These are phyloP conservation scores for Ogataea parapolymorpha DNA, from an alignment of 805 yeast genomes.

Conservation along the genomic window DNA sequence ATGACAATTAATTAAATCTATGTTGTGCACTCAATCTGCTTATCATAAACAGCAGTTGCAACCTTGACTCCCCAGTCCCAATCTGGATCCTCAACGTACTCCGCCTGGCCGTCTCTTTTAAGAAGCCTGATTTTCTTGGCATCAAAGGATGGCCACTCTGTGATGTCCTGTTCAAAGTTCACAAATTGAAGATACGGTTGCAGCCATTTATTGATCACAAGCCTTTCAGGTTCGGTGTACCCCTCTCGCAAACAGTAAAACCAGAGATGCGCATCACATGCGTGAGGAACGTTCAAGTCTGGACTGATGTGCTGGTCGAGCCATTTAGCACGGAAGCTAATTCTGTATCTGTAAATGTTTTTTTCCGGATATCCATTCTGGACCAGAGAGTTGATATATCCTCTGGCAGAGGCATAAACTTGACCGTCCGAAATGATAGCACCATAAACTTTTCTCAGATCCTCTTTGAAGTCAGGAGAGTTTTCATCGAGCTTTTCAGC, in stretches of 20 bases:
- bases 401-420: conserved; percentile 38
- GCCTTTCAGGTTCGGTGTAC: conserved; percentile 28
- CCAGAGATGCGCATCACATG: conserved; percentile 36
- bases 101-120: conserved; percentile 30
- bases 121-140: conserved; percentile 28
- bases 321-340: conserved; percentile 28
- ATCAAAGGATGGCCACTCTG: conserved; percentile 32
- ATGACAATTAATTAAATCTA: too few relatives aligned
- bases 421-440: conserved; percentile 37
- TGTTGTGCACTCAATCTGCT: neutral
- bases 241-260: conserved; percentile 30
- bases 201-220: conserved; percentile 24
- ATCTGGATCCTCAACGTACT: conserved; percentile 29
- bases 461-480: conserved; percentile 10
- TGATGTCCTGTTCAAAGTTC: conserved; percentile 23
- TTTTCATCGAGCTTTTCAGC: conserved; percentile 13
- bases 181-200: conserved; percentile 32
- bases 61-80: conserved; percentile 40
- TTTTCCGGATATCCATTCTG: conserved; percentile 25
- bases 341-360: conserved; percentile 30
- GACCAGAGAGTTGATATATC: conserved; percentile 33
- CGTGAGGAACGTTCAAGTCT: conserved; percentile 36
- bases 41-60: conserved; percentile 28
- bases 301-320: conserved; percentile 16
- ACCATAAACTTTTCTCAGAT: conserved; percentile 30